Evolutionary conservation across 768 basidiomycete genomes (phyloP).

Genomic region (Chlorophyllum brunneum): DNA sequence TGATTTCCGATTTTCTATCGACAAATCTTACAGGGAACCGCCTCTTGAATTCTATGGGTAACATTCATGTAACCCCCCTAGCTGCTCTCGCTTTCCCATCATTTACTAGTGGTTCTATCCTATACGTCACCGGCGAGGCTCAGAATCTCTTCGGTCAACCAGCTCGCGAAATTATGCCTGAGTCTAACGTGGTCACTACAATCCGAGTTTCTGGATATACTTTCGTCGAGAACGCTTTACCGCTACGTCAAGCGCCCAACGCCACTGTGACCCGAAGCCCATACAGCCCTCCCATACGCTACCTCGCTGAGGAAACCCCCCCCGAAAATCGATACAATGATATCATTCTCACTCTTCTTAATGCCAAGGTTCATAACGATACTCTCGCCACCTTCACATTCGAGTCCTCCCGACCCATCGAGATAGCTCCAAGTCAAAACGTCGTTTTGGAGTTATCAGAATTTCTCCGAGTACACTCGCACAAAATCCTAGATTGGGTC

Average conservation of each 20-base stretch:
- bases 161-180: slow-evolving; percentile 52
- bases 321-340: slow-evolving; percentile 10
- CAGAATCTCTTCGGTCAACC: slow-evolving; percentile 42
- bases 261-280: slow-evolving; percentile 30
- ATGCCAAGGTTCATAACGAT: slow-evolving; percentile 38
- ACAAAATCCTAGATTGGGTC: slow-evolving; percentile 49
- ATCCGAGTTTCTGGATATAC: slow-evolving; percentile 49
- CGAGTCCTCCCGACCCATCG: slow-evolving; percentile 28
- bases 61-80: slow-evolving; percentile 52
- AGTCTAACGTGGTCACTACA: slow-evolving; percentile 46
- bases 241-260: slow-evolving; percentile 35
- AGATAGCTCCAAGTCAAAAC: slow-evolving; percentile 45
- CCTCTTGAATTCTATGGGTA: slow-evolving; percentile 60
- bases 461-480: slow-evolving; percentile 36
- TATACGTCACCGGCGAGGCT: slow-evolving; percentile 61
- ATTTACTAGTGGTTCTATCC: slow-evolving; percentile 49
- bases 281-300: slow-evolving; percentile 56
- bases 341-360: slow-evolving; percentile 26
- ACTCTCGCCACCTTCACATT: slow-evolving; percentile 55
- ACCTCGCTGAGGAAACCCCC: slow-evolving; percentile 44
- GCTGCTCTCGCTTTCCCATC: slow-evolving; percentile 56
- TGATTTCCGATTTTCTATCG: no score
- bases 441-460: slow-evolving; percentile 50
- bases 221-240: slow-evolving; percentile 50
- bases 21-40: slow-evolving; percentile 35